Evolutionary conservation across 1,284 basidiomycete genomes (phyloP), one percentile per base, ranked within the genome.

Genomic region (Agaricales sp.): DNA sequence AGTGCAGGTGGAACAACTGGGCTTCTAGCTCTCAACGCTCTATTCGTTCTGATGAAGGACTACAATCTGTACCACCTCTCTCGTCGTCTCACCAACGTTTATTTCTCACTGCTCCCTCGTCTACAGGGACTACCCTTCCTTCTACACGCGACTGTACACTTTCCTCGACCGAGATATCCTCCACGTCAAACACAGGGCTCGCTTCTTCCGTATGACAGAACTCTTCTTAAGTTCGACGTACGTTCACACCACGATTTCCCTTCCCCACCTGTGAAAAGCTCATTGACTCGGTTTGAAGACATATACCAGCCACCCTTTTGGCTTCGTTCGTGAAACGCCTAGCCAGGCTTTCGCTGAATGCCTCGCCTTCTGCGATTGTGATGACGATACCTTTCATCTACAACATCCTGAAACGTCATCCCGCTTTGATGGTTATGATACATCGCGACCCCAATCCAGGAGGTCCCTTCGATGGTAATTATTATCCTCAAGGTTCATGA

Each of bases 261-360:
- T 45, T 37, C 22, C 51, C 38, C 39, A n/a, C n/a, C n/a, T n/a
- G n/a, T n/a, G n/a, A n/a, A n/a, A n/a, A n/a, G n/a, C n/a, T n/a
- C n/a, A n/a, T n/a, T n/a, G n/a, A n/a, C n/a, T n/a, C n/a, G 48
- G 25, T 47, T 45, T 49, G 4, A 57, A 92, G 90, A 3, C 89
- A 95, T 62, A 71, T 99, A 8, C 91, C 95, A 2, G 82, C 89
- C 0, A 79, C 85, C 1, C 74, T 99, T 23, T 76, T 99, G 8
- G 95, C 95, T 2, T 92, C 92, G 0, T 99, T 99, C 65, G 75
- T 95, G 57, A 99, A 99, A 66, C 83, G 92, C 2, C 75, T 99
- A 18, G 80, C 92, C 1, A 78, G 90, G 3, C 73, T 97, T 2
- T 86, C 90, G 3, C 75, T 99, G 11, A 73, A 72, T 35, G 92